These are phyloP conservation scores for Penicillium oxalicum DNA, from an alignment of 2,329 filamentous ascomycete genomes.

Conservation along the genomic window DNA sequence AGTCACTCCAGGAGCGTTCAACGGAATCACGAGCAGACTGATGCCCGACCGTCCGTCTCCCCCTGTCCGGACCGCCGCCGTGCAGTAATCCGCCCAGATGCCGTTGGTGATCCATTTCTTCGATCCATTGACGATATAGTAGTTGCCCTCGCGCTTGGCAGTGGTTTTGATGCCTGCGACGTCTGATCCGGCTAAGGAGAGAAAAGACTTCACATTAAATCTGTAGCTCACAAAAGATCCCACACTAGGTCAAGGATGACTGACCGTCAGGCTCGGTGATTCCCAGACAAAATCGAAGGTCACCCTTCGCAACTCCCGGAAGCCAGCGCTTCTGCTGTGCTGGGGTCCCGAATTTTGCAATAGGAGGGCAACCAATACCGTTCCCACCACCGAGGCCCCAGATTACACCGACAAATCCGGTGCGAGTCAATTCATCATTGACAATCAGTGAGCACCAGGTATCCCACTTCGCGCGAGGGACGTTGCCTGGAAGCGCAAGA, in stretches of 20 bases:
- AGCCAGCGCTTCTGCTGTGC: conserved; percentile 56
- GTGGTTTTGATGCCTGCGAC: conserved; percentile 59
- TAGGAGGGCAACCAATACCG: conserved; percentile 58
- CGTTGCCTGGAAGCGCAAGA: conserved; percentile 41
- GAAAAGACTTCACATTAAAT: too few relatives aligned
- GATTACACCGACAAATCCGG: conserved; percentile 53
- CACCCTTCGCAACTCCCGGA: conserved; percentile 53
- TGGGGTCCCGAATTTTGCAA: conserved; percentile 57
- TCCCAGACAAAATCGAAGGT: conserved; percentile 57
- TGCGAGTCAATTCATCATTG: conserved; percentile 51
- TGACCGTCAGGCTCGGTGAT: conserved; percentile 58
- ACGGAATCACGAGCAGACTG: conserved; percentile 60
- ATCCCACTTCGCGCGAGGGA: conserved; percentile 48
- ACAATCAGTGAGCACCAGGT: conserved; percentile 53
- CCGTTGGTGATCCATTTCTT: conserved; percentile 66
- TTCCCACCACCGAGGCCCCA: conserved; percentile 56
- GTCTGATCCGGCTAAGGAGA: conserved; percentile 51
- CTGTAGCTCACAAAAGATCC: too few relatives aligned
- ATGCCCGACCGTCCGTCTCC: conserved; percentile 56
- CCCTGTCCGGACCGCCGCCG: conserved; percentile 55
- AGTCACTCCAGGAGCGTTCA: conserved; percentile 57
- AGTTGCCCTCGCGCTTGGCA: conserved; percentile 46
- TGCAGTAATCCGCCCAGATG: conserved; percentile 56
- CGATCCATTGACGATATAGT: conserved; percentile 59
- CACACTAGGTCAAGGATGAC: background rate